Percentiles rank a stretch among this genome's conserved stretches.
phyloP scores from a whole-genome alignment of 192 early-diverging fungal species.

The Mortierella antarctica region DNA sequence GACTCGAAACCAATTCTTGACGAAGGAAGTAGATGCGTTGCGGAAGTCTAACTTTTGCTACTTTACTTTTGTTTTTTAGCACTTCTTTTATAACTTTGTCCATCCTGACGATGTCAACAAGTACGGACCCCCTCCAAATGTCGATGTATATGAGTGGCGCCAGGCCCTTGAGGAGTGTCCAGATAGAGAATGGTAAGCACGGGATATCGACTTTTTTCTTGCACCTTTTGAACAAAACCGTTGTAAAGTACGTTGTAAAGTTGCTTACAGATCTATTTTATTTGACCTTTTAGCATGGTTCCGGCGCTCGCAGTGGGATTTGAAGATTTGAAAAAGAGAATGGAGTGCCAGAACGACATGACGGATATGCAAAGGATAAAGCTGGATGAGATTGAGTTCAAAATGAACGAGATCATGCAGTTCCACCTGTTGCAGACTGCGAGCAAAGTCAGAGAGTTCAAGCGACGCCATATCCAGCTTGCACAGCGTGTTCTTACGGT shows the following conservation, averaged over 20 bases:
- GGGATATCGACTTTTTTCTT: background rate
- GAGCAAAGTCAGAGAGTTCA: slow-evolving; percentile 81
- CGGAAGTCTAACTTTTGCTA: background rate
- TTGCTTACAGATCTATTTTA: too few species aligned
- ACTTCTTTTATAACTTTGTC: slow-evolving; percentile 97
- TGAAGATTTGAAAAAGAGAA: slow-evolving; percentile 88
- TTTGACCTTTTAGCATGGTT: slow-evolving; percentile 65
- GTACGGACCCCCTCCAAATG: slow-evolving; percentile 79
- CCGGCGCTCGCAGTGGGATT: slow-evolving; percentile 93
- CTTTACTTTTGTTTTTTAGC: slow-evolving; percentile 56
- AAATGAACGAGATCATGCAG: slow-evolving; percentile 39
- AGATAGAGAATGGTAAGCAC: slow-evolving; percentile 78
- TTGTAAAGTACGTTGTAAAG: too few species aligned
- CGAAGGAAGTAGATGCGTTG: background rate
- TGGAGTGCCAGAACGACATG: slow-evolving; percentile 78
- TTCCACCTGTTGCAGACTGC: slow-evolving; percentile 77
- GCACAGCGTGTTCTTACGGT: slow-evolving; percentile 79
- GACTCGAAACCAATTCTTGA: background rate
- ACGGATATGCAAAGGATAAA: slow-evolving; percentile 77
- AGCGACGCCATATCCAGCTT: slow-evolving; percentile 80
- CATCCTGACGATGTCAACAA: slow-evolving; percentile 84
- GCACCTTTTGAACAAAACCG: too few species aligned
- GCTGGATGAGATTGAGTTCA: slow-evolving; percentile 62
- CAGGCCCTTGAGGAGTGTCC: slow-evolving; percentile 91
- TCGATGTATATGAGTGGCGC: slow-evolving; percentile 79